Evolutionary conservation across 441 rosid species (phyloP).

Genomic region (Arabidopsis lyrata): DNA sequence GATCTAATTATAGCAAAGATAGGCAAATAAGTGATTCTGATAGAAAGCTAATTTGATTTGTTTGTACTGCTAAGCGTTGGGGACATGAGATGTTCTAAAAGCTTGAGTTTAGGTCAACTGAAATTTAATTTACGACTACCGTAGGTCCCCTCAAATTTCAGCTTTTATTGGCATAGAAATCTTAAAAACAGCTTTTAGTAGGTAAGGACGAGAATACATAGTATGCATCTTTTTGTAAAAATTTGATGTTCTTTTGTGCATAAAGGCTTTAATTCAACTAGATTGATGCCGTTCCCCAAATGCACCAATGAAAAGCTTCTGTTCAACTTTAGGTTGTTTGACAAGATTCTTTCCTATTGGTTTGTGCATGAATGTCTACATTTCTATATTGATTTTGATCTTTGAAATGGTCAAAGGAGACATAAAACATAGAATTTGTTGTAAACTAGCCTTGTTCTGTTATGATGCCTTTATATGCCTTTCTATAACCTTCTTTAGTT

Average conservation of each 20-base stretch:
- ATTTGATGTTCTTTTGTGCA: neutral
- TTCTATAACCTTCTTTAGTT: neutral
- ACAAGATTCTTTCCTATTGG: conserved; percentile 14
- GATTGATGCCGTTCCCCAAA: neutral
- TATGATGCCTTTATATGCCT: too few species aligned
- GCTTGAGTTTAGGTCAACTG: conserved; percentile 6
- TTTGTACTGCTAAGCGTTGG: conserved; percentile 5
- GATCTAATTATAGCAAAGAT: conserved; percentile 14
- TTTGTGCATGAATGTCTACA: conserved; percentile 1
- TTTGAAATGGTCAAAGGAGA: conserved; percentile 20
- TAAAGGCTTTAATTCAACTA: conserved; percentile 3
- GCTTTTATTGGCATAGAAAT: neutral
- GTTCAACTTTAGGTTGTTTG: conserved; percentile 9
- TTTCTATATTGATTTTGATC: neutral
- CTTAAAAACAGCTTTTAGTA: conserved; percentile 1
- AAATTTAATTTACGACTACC: neutral
- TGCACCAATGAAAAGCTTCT: neutral
- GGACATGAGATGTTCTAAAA: conserved; percentile 2
- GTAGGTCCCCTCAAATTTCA: neutral
- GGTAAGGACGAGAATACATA: neutral
- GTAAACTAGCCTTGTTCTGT: neutral
- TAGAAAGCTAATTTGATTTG: neutral
- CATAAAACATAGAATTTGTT: neutral
- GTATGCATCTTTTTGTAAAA: neutral
- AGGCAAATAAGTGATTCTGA: conserved; percentile 17